phyloP scores from a whole-genome alignment of 257 asterid genomes.

The Penstemon barbatus region DNA sequence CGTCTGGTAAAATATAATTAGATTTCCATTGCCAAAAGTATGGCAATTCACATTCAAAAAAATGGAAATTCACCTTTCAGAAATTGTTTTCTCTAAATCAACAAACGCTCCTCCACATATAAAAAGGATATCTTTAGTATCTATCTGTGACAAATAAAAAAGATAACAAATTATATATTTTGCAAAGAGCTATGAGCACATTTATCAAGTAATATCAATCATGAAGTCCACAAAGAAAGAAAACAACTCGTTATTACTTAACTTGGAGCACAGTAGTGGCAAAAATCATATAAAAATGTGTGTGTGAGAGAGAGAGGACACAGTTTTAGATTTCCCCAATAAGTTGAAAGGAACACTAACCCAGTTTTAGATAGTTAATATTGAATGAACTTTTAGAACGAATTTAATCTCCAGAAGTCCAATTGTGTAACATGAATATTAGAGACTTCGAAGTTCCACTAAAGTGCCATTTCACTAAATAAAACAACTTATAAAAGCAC shows the following conservation, averaged over 20 bases:
- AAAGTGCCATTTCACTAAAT: constrained; percentile 7
- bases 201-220: background rate
- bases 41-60: constrained; percentile 24
- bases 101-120: constrained; percentile 95
- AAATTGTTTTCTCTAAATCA: constrained; percentile 89
- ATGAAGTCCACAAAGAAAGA: no score
- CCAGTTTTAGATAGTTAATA: background rate
- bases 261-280: no score
- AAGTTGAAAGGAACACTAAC: background rate
- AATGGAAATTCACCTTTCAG: constrained; percentile 66
- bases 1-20: constrained; percentile 52
- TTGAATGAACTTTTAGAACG: constrained; percentile 7
- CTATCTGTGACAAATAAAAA: constrained; percentile 55
- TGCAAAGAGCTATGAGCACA: constrained; percentile 13
- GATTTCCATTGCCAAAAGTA: constrained; percentile 5
- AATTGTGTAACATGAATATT: constrained; percentile 9
- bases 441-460: background rate
- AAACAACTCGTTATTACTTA: background rate
- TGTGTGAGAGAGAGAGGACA: no score
- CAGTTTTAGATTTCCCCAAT: no score
- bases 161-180: constrained; percentile 15
- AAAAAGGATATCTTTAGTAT: constrained; percentile 87
- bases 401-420: constrained; percentile 10
- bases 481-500: constrained; percentile 8
- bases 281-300: no score